These are phyloP conservation scores for Fusarium cicatricum DNA, from an alignment of 2,329 filamentous ascomycete species.

Conservation along the genomic window DNA sequence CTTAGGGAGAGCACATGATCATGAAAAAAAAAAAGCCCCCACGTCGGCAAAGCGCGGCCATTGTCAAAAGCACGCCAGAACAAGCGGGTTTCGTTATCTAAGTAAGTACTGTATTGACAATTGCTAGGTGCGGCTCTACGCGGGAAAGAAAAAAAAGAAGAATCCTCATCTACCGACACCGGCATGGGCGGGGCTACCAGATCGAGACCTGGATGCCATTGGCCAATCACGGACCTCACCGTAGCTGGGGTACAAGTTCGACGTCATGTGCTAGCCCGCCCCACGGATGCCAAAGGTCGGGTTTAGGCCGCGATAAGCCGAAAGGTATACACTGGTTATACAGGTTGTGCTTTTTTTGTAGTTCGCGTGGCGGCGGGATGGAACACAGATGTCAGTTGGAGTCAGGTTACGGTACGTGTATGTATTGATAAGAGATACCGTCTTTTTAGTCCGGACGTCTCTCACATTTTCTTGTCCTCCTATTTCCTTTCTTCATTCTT, in stretches of 20 bases:
- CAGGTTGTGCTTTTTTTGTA: background rate
- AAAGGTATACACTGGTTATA: constrained; percentile 18
- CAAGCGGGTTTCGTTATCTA: background rate
- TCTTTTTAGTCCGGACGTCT: constrained; percentile 30
- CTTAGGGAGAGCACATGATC: constrained; percentile 33
- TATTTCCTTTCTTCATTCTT: constrained; percentile 5
- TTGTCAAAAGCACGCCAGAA: constrained; percentile 14
- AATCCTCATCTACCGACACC: constrained; percentile 35
- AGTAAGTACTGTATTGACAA: too few relatives aligned
- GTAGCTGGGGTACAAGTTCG: constrained; percentile 26
- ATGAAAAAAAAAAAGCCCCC: constrained; percentile 18
- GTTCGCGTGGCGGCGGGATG: constrained; percentile 11
- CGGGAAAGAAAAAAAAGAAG: constrained; percentile 30
- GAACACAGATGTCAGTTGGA: background rate
- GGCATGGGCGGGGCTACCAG: constrained; percentile 12
- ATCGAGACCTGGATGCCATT: constrained; percentile 23
- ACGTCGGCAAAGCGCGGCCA: constrained; percentile 41
- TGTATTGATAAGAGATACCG: constrained; percentile 14
- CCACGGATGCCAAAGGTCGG: constrained; percentile 4
- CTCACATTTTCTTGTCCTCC: constrained; percentile 6
- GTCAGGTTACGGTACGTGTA: background rate
- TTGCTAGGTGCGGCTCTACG: constrained; percentile 42
- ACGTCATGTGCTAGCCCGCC: constrained; percentile 39
- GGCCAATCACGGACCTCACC: constrained; percentile 34
- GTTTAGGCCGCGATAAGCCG: constrained; percentile 46